A percentile compares a stretch with the other conserved stretches of the same genome.
phyloP scores from a whole-genome alignment of 2,329 filamentous ascomycete genomes.

The Claviceps capensis region DNA sequence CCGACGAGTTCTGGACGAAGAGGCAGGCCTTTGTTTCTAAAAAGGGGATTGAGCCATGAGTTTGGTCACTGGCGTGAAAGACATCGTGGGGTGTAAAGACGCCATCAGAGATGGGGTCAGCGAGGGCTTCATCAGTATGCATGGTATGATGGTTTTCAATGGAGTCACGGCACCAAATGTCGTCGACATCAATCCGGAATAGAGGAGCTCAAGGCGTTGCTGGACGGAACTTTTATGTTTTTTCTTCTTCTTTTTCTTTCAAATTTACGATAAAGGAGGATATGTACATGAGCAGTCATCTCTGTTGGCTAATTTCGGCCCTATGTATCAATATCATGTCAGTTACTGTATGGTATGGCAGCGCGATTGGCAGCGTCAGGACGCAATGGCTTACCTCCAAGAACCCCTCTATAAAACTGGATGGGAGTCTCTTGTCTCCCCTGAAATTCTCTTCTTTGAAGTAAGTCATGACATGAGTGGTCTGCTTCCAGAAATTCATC shows the following conservation, averaged over 20 bases:
- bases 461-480: conserved; percentile 90
- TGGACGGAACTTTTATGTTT: conserved; percentile 11
- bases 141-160: background rate
- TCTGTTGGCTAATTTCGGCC: conserved; percentile 38
- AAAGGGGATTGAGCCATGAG: conserved; percentile 20
- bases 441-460: conserved; percentile 74
- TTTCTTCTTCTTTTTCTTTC: background rate
- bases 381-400: conserved; percentile 56
- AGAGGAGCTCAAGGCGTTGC: conserved; percentile 19
- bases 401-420: conserved; percentile 88
- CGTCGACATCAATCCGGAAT: conserved; percentile 6
- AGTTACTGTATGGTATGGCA: background rate
- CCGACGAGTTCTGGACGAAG: conserved; percentile 71
- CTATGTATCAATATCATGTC: conserved; percentile 20
- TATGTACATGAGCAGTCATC: conserved; percentile 22
- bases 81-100: background rate
- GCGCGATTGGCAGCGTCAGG: background rate
- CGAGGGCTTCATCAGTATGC: conserved; percentile 5
- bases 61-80: background rate
- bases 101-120: background rate
- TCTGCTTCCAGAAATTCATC: conserved; percentile 98
- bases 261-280: conserved; percentile 10
- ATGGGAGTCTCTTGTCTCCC: conserved; percentile 66
- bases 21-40: conserved; percentile 22
- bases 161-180: background rate